Conservation (phyloP, 306 rosid species). For the Acacia acuminata region DNA sequence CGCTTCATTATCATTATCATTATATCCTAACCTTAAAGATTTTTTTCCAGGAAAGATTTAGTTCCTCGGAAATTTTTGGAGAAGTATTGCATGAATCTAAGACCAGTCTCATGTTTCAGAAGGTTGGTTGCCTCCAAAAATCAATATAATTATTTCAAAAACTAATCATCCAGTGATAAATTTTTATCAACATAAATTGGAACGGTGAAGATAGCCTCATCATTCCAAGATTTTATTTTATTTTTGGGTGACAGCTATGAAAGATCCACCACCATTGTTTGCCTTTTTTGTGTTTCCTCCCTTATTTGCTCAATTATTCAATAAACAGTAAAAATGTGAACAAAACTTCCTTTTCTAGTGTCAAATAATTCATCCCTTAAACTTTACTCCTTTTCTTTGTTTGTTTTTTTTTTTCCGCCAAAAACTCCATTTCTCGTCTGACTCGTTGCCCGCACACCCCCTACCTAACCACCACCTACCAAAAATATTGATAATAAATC, state of each 20-base stretch:
- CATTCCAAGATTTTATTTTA: background rate
- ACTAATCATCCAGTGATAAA: background rate
- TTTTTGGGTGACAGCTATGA: background rate
- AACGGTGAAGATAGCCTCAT: background rate
- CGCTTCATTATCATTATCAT: background rate
- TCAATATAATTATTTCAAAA: background rate
- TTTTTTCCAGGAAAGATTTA: background rate
- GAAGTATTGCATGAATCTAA: background rate
- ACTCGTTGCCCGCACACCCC: background rate
- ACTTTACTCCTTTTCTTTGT: slow-evolving; percentile 21
- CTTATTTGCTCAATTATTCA: background rate
- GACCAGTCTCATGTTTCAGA: background rate
- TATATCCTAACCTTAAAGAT: background rate
- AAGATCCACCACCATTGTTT: background rate
- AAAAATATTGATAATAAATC: background rate
- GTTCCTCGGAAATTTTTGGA: background rate
- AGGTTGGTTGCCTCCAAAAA: background rate
- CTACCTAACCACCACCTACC: background rate
- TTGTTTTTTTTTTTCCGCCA: background rate
- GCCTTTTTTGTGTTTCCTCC: background rate
- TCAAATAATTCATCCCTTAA: slow-evolving; percentile 16
- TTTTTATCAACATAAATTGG: background rate
- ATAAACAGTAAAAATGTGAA: slow-evolving; percentile 19
- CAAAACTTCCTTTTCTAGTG: background rate
- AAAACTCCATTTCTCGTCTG: slow-evolving; percentile 17